Evolutionary conservation across 2,329 filamentous ascomycete genomes (phyloP).

Genomic region (Lasiodiplodia sp.): DNA sequence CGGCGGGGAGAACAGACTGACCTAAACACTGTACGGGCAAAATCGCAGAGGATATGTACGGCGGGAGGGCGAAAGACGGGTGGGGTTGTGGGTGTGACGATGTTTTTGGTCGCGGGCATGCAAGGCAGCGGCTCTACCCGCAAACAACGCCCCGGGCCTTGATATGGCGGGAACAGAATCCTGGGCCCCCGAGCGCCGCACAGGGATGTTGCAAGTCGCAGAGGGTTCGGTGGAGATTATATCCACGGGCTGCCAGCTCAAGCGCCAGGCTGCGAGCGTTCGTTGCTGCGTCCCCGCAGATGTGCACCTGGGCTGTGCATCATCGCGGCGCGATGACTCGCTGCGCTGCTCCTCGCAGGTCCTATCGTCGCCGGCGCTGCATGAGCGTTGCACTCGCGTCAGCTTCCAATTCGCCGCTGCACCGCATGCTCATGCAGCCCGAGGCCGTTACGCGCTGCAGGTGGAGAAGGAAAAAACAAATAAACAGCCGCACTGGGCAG

Average conservation of each 20-base stretch:
- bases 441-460: conserved; percentile 22
- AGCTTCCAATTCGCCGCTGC: conserved; percentile 9
- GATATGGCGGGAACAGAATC: conserved; percentile 13
- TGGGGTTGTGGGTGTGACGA: conserved; percentile 20
- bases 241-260: conserved; percentile 1
- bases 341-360: conserved; percentile 2
- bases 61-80: not conserved
- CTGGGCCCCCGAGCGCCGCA: not conserved
- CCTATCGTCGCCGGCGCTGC: conserved; percentile 20
- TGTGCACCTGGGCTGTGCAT: conserved; percentile 24
- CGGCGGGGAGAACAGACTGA: not conserved
- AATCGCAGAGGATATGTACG: conserved; percentile 16
- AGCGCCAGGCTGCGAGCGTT: not conserved
- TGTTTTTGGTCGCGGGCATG: conserved; percentile 15
- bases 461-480: conserved; percentile 8
- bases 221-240: conserved; percentile 8
- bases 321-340: conserved; percentile 12
- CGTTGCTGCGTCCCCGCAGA: conserved; percentile 19
- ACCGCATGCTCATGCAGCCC: conserved; percentile 5
- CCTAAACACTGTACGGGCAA: not conserved
- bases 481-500: conserved; percentile 18
- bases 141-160: conserved; percentile 10
- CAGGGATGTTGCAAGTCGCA: conserved; percentile 10
- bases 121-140: conserved; percentile 26
- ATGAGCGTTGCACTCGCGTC: conserved; percentile 26